phyloP scores from a whole-genome alignment of 2,329 filamentous ascomycete species.

The Coleophoma crateriformis region DNA sequence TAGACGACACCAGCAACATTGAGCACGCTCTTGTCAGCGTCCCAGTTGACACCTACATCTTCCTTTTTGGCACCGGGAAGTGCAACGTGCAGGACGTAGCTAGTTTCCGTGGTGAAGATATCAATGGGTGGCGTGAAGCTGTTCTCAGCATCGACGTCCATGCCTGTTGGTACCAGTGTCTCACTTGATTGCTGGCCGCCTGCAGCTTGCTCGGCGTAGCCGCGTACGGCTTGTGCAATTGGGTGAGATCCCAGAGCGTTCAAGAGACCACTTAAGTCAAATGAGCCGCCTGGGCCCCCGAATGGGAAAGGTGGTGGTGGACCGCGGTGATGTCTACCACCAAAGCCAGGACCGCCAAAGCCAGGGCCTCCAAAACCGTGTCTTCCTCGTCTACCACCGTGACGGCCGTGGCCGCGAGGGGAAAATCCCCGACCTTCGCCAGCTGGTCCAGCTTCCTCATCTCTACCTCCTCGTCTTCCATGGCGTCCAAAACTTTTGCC shows the following conservation, averaged over 20 bases:
- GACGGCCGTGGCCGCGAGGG: neutral
- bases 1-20: conserved; percentile 68
- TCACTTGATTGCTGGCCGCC: conserved; percentile 15
- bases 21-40: conserved; percentile 60
- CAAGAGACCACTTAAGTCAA: conserved; percentile 22
- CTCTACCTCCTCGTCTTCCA: conserved; percentile 6
- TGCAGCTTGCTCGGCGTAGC: conserved; percentile 17
- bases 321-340: conserved; percentile 5
- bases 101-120: conserved; percentile 61
- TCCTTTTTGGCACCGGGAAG: conserved; percentile 76
- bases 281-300: conserved; percentile 13
- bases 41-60: conserved; percentile 72
- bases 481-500: conserved; percentile 6
- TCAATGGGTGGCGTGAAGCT: conserved; percentile 64
- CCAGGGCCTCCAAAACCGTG: neutral
- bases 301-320: conserved; percentile 13
- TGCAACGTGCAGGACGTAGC: conserved; percentile 66
- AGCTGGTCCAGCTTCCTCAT: neutral
- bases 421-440: too few species aligned
- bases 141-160: conserved; percentile 24
- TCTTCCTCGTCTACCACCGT: conserved; percentile 7
- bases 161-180: conserved; percentile 11
- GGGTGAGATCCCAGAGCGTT: conserved; percentile 19
- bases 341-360: neutral
- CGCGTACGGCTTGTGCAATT: conserved; percentile 21